These are phyloP conservation scores for Micractinium conductrix DNA, from an alignment of 139 green algal species.

Conservation along the genomic window DNA sequence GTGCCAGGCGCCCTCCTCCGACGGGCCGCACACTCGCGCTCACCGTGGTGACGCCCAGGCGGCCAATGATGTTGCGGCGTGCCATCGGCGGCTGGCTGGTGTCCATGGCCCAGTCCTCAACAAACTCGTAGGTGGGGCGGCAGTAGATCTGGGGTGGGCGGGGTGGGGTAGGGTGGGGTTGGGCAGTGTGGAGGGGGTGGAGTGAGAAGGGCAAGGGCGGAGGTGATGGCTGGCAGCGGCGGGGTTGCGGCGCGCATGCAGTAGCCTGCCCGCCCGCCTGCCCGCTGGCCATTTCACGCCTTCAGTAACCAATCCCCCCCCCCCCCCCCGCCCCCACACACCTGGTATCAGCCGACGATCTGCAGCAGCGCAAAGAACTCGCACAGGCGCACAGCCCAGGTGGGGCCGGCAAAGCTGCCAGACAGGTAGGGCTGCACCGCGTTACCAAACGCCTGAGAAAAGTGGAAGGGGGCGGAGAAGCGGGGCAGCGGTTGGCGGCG, in stretches of 20 bases:
- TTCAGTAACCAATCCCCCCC: too few relatives aligned
- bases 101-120: neutral
- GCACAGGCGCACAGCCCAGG: constrained; percentile 34
- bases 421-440: constrained; percentile 28
- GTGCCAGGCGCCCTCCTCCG: too few relatives aligned
- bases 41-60: constrained; percentile 40
- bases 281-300: too few relatives aligned
- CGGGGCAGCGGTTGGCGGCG: neutral
- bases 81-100: constrained; percentile 16
- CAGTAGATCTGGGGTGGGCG: constrained; percentile 48
- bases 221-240: too few relatives aligned
- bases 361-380: constrained; percentile 54
- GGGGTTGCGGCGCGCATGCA: too few relatives aligned
- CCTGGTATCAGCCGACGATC: constrained; percentile 56
- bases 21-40: too few relatives aligned
- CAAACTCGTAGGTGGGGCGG: constrained; percentile 40
- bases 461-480: too few relatives aligned
- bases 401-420: constrained; percentile 21
- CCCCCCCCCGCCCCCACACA: too few relatives aligned
- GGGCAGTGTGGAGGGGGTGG: too few relatives aligned
- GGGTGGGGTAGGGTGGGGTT: too few relatives aligned
- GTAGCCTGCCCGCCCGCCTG: too few relatives aligned
- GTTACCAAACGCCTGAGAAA: constrained; percentile 46
- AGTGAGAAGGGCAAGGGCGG: too few relatives aligned
- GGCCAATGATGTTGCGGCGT: constrained; percentile 31